Base-by-base conservation (phyloP, 2,329 filamentous ascomycete genomes). In the Zasmidium cellare region DNA sequence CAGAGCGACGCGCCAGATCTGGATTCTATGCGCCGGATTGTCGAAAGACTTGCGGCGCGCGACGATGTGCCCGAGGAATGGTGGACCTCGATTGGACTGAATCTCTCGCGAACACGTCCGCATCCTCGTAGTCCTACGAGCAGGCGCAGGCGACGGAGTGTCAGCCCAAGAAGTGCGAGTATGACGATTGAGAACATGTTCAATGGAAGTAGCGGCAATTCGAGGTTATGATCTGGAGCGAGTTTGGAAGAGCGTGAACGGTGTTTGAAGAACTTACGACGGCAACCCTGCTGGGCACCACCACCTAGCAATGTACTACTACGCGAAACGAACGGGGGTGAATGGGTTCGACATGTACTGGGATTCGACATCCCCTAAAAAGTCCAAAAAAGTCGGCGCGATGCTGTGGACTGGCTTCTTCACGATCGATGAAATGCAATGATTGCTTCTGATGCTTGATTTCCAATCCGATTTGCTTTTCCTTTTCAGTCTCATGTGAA, bases 11-110 rank as follows among this genome's bases (percentile, higher is more conserved):
- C 66, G 12, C 59, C 66, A 5, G 76, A 79, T 66, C 72, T 89
- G 23, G 80, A 83, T 20, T 84, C 87, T 47, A 88, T 92, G 82
- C 87, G 90, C 65, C 81, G 82, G 51, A 88, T 96, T 48, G 80
- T 94, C 35, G 85, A 87, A 65, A 82, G 85, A 46, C 80, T 96
- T 55, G 85, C 87, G 31, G 81, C 84, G 18, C 80, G 89, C 22
- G 84, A 90, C 68, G 89, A 92, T 66, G 88, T 94, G 54, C 88
- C 90, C 0, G 90, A 94, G 60, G 87, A 91, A 63, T 92, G 88
- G 86, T 96, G 91, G 91, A 74, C 73, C 53, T 76, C 73, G 19
- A 75, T 78, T 18, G 77, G 77, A 12, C 62, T 79, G 56, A 70
- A 69, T 23, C 41, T 70, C 5, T 69, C 66, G 19, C 61, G 69